Evolutionary conservation across 2,329 filamentous ascomycete genomes (phyloP), one percentile per base, ranked within the genome.

Genomic region (Phialocephala subalpina): DNA sequence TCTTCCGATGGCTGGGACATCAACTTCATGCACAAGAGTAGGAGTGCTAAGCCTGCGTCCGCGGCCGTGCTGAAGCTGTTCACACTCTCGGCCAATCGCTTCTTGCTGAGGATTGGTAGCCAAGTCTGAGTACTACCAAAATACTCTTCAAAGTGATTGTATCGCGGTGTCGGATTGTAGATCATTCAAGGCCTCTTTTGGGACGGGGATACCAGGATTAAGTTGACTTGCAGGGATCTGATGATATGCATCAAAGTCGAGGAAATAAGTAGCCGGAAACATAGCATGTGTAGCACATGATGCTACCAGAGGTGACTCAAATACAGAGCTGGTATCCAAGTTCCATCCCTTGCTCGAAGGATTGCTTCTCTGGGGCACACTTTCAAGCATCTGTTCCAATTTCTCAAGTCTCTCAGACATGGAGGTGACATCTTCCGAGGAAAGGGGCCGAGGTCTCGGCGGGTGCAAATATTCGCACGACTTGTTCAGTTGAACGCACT

Each of bases 401-500:
- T 42, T 20, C 8, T 40, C n/a, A 20, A 42, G 33, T 6, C 38
- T 22, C 12, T 58, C n/a, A 7, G 40, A 22, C 25, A 7, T 38
- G 20, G 35, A 58, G 9, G 27, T 9, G 5, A 42, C 9, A 38
- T 33, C 27, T 33, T 25, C 56, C 12, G 38, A 33, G 22, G 27
- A 11, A 16, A 16, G 56, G n/a, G 35, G 56, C 3, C 18, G 33
- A 40, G n/a, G n/a, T n/a, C 56, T 36, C 3, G 35, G 27, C 1
- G 56, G 18, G 11, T 2, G 22, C 5, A 25, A 35, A 42, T 58
- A 58, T 42, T 38, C 56, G 27, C 56, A 58, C 27, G 27, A 22
- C 27, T 58, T 58, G 3, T 25, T 14, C 11, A 58, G 27, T 14
- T 38, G 56, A 25, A 36, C 35, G 27, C 35, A 58, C 56, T 58